These are phyloP conservation scores for Linnemannia zychae DNA, from an alignment of 192 early-diverging fungal species.

Conservation along the genomic window DNA sequence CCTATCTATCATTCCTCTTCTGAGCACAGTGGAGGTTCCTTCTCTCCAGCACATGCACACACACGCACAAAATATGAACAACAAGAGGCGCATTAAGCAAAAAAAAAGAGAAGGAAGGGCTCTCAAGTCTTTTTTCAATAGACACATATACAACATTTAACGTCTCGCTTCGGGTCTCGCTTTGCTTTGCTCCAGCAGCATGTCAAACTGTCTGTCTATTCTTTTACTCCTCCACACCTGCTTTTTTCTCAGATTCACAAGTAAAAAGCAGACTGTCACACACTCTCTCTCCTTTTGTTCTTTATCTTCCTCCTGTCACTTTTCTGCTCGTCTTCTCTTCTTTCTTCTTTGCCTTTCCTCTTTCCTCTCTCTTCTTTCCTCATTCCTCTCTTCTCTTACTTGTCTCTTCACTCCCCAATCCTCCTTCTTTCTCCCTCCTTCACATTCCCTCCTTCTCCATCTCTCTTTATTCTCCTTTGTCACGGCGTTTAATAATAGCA, in stretches of 20 bases:
- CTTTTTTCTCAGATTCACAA: background rate
- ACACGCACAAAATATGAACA: background rate
- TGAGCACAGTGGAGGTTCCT: background rate
- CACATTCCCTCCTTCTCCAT: slow-evolving; percentile 3
- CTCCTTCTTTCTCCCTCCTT: background rate
- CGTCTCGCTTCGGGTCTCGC: slow-evolving; percentile 1
- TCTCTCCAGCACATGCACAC: background rate
- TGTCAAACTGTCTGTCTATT: background rate
- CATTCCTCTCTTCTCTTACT: background rate
- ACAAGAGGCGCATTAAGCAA: background rate
- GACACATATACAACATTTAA: background rate
- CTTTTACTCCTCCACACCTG: background rate
- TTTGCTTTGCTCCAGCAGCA: background rate
- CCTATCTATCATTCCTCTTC: background rate
- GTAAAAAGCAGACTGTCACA: background rate
- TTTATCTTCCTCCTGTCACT: background rate
- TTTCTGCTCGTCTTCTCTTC: background rate
- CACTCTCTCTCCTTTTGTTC: background rate
- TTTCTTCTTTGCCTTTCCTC: background rate
- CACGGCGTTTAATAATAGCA: slow-evolving; percentile 2
- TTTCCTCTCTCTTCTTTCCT: background rate
- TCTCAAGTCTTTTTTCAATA: background rate
- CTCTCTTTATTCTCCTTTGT: background rate
- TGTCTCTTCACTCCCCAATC: background rate
- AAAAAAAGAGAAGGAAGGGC: background rate